phyloP scores from a whole-genome alignment of 2,329 filamentous ascomycete species.

The Monilinia vaccinii-corymbosi region DNA sequence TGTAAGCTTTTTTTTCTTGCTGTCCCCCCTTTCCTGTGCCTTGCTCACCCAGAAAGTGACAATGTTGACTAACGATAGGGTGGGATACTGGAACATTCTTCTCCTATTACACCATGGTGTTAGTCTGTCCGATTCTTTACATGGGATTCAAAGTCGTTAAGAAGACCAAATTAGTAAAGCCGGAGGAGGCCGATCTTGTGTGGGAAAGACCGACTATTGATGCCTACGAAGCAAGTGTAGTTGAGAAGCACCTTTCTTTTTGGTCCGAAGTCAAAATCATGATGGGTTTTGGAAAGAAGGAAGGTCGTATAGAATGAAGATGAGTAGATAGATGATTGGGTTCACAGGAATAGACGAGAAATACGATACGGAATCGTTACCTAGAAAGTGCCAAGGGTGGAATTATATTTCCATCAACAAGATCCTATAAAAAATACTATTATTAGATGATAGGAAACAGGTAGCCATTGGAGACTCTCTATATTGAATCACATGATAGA shows the following conservation, averaged over 20 bases:
- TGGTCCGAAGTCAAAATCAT: slow-evolving; percentile 21
- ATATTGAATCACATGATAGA: no score
- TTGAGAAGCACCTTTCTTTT: slow-evolving; percentile 16
- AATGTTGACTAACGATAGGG: slow-evolving; percentile 23
- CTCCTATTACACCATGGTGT: slow-evolving; percentile 60
- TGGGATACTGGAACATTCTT: slow-evolving; percentile 62
- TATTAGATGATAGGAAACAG: no score
- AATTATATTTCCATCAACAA: neutral
- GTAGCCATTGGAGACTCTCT: no score
- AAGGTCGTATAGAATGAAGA: slow-evolving; percentile 11
- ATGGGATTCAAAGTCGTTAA: slow-evolving; percentile 62
- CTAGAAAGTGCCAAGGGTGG: neutral
- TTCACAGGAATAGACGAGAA: neutral
- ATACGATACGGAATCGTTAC: neutral
- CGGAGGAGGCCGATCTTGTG: slow-evolving; percentile 45
- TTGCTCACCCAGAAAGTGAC: neutral
- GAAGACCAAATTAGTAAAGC: slow-evolving; percentile 42
- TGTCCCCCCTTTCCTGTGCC: neutral
- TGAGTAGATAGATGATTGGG: slow-evolving; percentile 12
- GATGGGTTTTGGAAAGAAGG: slow-evolving; percentile 19
- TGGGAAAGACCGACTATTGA: slow-evolving; percentile 24
- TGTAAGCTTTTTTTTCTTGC: slow-evolving; percentile 10
- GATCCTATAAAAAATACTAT: neutral
- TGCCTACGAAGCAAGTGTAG: slow-evolving; percentile 19
- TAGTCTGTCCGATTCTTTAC: slow-evolving; percentile 50